A percentile compares a stretch with the other conserved stretches of the same genome.
These are phyloP conservation scores for Glebionis coronaria DNA, from an alignment of 129 eudicot genomes.

Conservation along the genomic window DNA sequence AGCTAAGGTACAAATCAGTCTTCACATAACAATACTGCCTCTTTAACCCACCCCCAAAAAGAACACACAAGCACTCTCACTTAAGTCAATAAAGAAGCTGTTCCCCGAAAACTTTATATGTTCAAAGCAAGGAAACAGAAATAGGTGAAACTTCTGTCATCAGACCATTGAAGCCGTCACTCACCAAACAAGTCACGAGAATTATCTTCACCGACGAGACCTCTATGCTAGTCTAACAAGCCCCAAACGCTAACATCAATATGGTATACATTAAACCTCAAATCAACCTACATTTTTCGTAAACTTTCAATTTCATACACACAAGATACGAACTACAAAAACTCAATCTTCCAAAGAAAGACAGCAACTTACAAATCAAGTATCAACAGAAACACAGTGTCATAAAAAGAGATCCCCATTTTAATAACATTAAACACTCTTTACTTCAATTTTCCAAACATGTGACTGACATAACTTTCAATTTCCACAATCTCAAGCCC, in stretches of 20 bases:
- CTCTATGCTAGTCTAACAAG: no score
- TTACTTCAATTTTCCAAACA: neutral
- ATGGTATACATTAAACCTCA: no score
- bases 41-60: neutral
- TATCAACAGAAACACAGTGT: neutral
- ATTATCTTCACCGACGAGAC: no score
- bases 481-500: no score
- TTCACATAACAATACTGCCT: neutral
- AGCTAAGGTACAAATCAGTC: neutral
- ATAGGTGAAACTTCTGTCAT: neutral
- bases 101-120: neutral
- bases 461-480: neutral
- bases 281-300: neutral
- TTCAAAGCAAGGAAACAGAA: neutral
- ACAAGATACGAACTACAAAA: no score
- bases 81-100: neutral
- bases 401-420: neutral
- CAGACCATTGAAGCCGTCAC: neutral
- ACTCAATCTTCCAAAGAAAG: neutral
- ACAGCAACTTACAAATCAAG: neutral
- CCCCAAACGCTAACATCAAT: no score
- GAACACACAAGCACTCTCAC: constrained; percentile 1
- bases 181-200: no score
- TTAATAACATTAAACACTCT: neutral
- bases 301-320: no score